These are phyloP conservation scores for Arthonia radiata DNA, from an alignment of 495 filamentous ascomycete species.

Conservation along the genomic window DNA sequence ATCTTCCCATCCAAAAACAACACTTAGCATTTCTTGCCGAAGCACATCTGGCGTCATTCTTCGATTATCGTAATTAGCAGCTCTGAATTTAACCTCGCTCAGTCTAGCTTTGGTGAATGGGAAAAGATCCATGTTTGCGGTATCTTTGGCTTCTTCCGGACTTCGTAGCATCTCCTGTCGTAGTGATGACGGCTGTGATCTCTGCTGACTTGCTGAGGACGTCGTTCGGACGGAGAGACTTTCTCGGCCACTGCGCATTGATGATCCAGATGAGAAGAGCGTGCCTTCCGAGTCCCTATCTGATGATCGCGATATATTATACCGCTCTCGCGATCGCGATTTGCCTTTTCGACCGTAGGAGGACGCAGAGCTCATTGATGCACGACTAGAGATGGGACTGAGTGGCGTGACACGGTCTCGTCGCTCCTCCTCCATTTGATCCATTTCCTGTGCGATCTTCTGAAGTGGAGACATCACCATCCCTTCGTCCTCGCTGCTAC, in stretches of 20 bases:
- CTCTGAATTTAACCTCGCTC: conserved; percentile 54
- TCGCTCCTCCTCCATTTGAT: conserved; percentile 27
- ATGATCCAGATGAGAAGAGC: conserved; percentile 37
- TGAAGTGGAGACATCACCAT: conserved; percentile 32
- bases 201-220: conserved; percentile 37
- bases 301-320: conserved; percentile 36
- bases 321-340: conserved; percentile 19
- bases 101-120: conserved; percentile 47
- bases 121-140: conserved; percentile 34
- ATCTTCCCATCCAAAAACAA: conserved; percentile 86
- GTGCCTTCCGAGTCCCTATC: conserved; percentile 28
- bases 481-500: conserved; percentile 34
- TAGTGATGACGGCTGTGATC: conserved; percentile 40
- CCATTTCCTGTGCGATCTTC: conserved; percentile 33
- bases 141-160: conserved; percentile 26
- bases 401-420: conserved; percentile 18
- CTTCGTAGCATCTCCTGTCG: conserved; percentile 56
- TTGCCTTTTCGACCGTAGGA: conserved; percentile 11
- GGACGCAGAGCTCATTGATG: conserved; percentile 20
- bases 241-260: conserved; percentile 26
- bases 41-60: conserved; percentile 61
- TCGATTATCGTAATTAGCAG: conserved; percentile 33
- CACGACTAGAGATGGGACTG: conserved; percentile 15
- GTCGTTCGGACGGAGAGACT: conserved; percentile 38
- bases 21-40: conserved; percentile 72